These are phyloP conservation scores for Penicillium sp. DNA, from an alignment of 2,329 filamentous ascomycete genomes.

Conservation along the genomic window DNA sequence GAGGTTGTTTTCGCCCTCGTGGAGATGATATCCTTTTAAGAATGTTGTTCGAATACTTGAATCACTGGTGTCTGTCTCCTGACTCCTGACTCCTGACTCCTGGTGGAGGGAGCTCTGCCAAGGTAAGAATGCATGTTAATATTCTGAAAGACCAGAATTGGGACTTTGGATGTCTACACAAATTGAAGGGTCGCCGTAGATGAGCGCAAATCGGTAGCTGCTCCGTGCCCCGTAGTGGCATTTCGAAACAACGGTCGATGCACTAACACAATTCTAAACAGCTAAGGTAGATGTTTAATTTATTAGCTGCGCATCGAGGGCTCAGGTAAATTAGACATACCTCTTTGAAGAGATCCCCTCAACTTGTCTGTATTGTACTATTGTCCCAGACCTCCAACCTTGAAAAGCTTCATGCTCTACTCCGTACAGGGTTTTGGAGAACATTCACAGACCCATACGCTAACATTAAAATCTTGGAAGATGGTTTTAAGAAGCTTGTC, in stretches of 20 bases:
- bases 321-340: background rate
- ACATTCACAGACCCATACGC: background rate
- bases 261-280: background rate
- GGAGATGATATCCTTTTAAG: background rate
- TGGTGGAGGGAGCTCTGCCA: background rate
- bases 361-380: background rate
- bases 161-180: background rate
- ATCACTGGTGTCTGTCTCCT: background rate
- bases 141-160: background rate
- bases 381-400: background rate
- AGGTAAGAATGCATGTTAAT: background rate
- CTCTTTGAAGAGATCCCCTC: background rate
- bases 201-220: background rate
- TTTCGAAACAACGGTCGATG: background rate
- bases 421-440: background rate
- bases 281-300: background rate
- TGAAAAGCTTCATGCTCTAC: background rate
- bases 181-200: background rate
- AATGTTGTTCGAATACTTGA: background rate
- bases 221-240: background rate
- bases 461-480: background rate
- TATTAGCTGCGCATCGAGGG: background rate
- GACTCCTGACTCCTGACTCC: background rate
- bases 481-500: background rate
- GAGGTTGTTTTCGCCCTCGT: background rate